These are phyloP conservation scores for Blastocladiella britannica DNA, from an alignment of 192 early-diverging fungal genomes.

Conservation along the genomic window DNA sequence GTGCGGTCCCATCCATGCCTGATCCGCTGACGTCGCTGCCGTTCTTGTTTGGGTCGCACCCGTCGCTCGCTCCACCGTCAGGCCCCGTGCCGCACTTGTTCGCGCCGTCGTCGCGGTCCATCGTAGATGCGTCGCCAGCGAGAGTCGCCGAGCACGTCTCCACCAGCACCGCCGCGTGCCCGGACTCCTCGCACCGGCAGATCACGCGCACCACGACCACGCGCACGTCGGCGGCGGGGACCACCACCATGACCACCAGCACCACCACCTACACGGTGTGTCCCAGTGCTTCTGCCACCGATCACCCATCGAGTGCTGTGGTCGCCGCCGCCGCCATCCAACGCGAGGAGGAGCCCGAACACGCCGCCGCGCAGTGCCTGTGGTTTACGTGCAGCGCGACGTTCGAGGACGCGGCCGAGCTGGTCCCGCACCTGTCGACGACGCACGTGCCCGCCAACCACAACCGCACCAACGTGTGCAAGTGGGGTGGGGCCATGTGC, in stretches of 20 bases:
- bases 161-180: too few relatives aligned
- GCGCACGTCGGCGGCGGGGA: not conserved
- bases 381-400: slow-evolving; percentile 20
- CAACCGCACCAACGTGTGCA: slow-evolving; percentile 1
- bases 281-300: not conserved
- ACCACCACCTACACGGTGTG: not conserved
- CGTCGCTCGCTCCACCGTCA: too few relatives aligned
- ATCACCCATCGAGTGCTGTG: not conserved
- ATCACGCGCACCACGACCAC: not conserved
- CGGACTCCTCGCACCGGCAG: too few relatives aligned
- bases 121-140: too few relatives aligned
- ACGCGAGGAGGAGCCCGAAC: not conserved
- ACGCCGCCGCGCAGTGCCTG: slow-evolving; percentile 6
- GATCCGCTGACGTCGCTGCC: too few relatives aligned
- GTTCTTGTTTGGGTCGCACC: too few relatives aligned
- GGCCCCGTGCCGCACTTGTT: too few relatives aligned
- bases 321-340: not conserved
- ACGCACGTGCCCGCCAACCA: slow-evolving; percentile 17
- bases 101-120: too few relatives aligned
- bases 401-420: slow-evolving; percentile 14
- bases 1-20: too few relatives aligned
- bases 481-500: not conserved
- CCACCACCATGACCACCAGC: not conserved
- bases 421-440: slow-evolving; percentile 18
- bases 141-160: too few relatives aligned